Evolutionary conservation across 306 rosid species (phyloP).

Genomic region (Lathyrus aphaca): DNA sequence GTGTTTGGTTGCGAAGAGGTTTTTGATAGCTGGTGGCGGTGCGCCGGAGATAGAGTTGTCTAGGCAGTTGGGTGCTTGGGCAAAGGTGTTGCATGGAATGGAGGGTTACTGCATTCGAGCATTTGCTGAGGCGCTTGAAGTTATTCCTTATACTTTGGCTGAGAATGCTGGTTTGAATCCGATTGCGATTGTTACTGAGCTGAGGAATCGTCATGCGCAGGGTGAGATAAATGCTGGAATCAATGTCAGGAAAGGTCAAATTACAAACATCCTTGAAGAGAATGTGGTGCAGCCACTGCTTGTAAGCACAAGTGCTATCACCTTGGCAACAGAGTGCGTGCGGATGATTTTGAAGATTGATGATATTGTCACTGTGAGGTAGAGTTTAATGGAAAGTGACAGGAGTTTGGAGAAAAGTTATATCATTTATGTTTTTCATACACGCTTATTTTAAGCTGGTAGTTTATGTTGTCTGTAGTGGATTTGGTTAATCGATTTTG

Average conservation of each 20-base stretch:
- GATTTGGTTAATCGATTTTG: conserved; percentile 38
- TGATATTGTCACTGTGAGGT: conserved; percentile 96
- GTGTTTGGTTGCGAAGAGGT: conserved; percentile 88
- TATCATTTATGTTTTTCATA: conserved; percentile 38
- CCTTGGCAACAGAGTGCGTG: conserved; percentile 93
- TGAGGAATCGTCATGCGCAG: conserved; percentile 93
- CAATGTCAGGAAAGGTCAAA: conserved; percentile 99
- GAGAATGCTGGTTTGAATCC: conserved; percentile 98
- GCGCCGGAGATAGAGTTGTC: conserved; percentile 98
- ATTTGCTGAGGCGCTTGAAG: conserved; percentile 98
- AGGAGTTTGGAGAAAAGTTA: conserved; percentile 25
- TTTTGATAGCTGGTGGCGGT: conserved; percentile 96
- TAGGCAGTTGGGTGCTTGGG: conserved; percentile 97
- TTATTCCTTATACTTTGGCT: conserved; percentile 88
- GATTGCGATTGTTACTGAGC: conserved; percentile 89
- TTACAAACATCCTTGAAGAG: conserved; percentile 97
- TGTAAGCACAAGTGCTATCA: conserved; percentile 93
- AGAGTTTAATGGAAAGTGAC: conserved; percentile 38
- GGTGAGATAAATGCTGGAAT: conserved; percentile 95
- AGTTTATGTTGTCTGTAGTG: conserved; percentile 36
- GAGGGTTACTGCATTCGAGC: conserved; percentile 88
- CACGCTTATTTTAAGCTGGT: conserved; percentile 36
- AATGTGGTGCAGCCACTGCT: conserved; percentile 99
- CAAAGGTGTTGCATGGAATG: conserved; percentile 97
- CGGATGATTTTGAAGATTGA: conserved; percentile 99